These are phyloP conservation scores for Jaltomata sinuosa DNA, from an alignment of 257 asterid genomes.

Conservation along the genomic window DNA sequence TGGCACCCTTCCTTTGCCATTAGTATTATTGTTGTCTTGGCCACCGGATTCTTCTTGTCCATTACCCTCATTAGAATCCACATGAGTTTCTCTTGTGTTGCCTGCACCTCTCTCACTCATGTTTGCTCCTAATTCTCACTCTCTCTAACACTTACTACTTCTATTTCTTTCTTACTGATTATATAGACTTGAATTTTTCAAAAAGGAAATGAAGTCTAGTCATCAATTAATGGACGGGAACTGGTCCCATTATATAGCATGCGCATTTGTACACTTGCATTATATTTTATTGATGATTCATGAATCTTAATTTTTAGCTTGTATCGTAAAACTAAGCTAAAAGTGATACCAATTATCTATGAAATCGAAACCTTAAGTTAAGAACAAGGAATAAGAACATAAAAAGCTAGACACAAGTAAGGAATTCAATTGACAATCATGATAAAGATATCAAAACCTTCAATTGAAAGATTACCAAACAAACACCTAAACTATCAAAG, in stretches of 20 bases:
- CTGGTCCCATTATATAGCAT: not conserved
- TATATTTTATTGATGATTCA: not conserved
- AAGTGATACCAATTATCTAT: no score
- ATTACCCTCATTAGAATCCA: not conserved
- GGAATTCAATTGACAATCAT: no score
- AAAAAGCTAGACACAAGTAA: no score
- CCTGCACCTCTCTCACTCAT: not conserved
- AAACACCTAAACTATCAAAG: no score
- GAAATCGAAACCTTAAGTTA: no score
- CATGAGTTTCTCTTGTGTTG: not conserved
- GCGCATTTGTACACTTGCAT: not conserved
- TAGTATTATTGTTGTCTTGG: not conserved
- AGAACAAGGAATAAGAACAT: no score
- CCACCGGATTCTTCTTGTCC: not conserved
- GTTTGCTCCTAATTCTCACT: not conserved
- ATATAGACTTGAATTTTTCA: not conserved
- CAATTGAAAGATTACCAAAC: no score
- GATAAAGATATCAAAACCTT: no score
- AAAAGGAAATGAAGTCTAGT: not conserved
- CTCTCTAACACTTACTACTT: not conserved
- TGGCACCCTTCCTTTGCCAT: not conserved
- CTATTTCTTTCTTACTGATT: not conserved
- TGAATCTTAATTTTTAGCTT: not conserved
- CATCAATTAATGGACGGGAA: not conserved
- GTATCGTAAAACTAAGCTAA: no score